Evolutionary conservation across 306 rosid species (phyloP), one percentile per base, ranked within the genome.

Genomic region (Spatholobus suberectus): DNA sequence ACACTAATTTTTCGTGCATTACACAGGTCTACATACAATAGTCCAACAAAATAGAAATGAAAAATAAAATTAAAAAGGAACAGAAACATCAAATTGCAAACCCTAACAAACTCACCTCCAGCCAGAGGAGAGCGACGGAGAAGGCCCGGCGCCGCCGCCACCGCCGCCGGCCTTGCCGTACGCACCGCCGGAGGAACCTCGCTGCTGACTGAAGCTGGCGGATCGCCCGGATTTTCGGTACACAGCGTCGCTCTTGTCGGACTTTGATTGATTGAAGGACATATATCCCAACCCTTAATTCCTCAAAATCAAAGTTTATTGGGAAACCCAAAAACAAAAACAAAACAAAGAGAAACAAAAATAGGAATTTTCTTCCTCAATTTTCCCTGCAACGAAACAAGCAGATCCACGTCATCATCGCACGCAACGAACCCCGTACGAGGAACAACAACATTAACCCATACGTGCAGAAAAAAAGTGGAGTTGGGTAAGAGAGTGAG

Each of bases 181-280:
- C 23, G 86, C 76, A 34, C 90, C 86, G 24, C 91, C 84, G 83
- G 97, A 75, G 73, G 88, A 78, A 81, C 90, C 90, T 78, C 94
- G 92, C 88, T 86, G 98, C 84, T 89, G 98, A 85, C 89, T 93
- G 55, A 90, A 92, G 96, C 88, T 80, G 65, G 85, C 67, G 81
- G 93, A 89, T 92, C 99, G 98, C 62, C 90, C 94, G 68, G 94
- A 14, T 76, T 81, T 92, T 78, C 92, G 91, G 89, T 92, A 69
- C 57, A 83, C 90, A n/a, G 81, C 27, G 82, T 93, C 93, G 83
- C 67, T 93, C 96, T 91, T 94, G 70, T 94, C 99, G 82, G 96
- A 63, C 92, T 92, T 92, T 86, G 96, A 85, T 94, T 92, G 99
- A 92, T 96, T 89, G 94, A 87, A 89, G 98, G 98, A 96, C 99